These are phyloP conservation scores for Termitomyces sp. DNA, from an alignment of 768 basidiomycete species.

Conservation along the genomic window DNA sequence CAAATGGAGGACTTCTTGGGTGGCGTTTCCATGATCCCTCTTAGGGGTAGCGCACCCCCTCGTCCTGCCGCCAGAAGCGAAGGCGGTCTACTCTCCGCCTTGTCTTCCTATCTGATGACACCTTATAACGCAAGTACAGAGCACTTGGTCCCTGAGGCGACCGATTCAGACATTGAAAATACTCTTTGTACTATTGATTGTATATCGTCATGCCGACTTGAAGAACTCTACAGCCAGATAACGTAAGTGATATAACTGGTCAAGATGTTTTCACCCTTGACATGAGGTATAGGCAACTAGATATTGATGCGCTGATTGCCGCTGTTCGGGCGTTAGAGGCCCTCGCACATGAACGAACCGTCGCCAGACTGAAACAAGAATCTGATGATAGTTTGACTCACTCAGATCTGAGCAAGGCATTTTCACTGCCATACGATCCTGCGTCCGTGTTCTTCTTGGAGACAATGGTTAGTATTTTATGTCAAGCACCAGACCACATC, in stretches of 20 bases:
- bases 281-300: constrained; percentile 53
- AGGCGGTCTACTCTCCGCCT: constrained; percentile 86
- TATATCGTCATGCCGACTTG: constrained; percentile 86
- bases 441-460: constrained; percentile 93
- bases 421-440: constrained; percentile 85
- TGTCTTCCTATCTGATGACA: constrained; percentile 95
- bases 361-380: constrained; percentile 69
- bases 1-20: constrained; percentile 99
- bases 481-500: constrained; percentile 69
- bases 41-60: constrained; percentile 67
- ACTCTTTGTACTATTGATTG: constrained; percentile 95
- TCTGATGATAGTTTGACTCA: constrained; percentile 49
- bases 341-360: constrained; percentile 84
- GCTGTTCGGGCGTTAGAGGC: constrained; percentile 84
- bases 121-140: constrained; percentile 80
- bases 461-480: constrained; percentile 87
- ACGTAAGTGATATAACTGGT: constrained; percentile 48
- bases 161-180: constrained; percentile 86
- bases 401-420: constrained; percentile 34
- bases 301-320: constrained; percentile 74
- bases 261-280: background rate
- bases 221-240: constrained; percentile 92
- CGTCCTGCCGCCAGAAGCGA: constrained; percentile 63
- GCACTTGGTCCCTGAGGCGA: constrained; percentile 79
- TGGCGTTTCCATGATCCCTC: constrained; percentile 88